Evolutionary conservation across 2,329 filamentous ascomycete genomes (phyloP), one percentile per base, ranked within the genome.

Genomic region (Volutella citrinella): DNA sequence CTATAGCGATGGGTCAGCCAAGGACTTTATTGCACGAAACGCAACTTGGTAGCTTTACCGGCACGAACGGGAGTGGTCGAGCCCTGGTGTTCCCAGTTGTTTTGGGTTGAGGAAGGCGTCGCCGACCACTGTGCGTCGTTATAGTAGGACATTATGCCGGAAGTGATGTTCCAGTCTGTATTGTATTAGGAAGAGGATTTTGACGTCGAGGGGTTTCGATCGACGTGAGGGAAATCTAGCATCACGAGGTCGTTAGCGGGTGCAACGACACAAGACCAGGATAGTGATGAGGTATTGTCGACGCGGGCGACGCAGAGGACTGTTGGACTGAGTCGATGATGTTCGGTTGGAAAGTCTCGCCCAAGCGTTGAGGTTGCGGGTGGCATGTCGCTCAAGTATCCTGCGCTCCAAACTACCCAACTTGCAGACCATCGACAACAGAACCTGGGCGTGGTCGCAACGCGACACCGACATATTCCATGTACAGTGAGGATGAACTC

Each of bases 1-100:
- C 85, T 87, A 62, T 45, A 53, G 22, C 20, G 27, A 42, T 34
- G 20, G 27, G 30, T n/a, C n/a, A n/a, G n/a, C n/a, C n/a, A n/a
- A n/a, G n/a, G n/a, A n/a, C n/a, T n/a, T n/a, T n/a, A n/a, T n/a
- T n/a, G n/a, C n/a, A n/a, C n/a, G n/a, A n/a, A n/a, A n/a, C n/a
- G n/a, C n/a, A n/a, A n/a, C n/a, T n/a, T n/a, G n/a, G n/a, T n/a
- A n/a, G n/a, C n/a, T n/a, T 35, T 60, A 65, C 62, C 64, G 43
- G 62, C 54, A 38, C 66, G 64, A 33, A 59, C 58, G 38, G 66
- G 64, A 40, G 66, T 64, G 20, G 59, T 52, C 22, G 60, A 50
- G 34, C 63, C 61, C 48, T 69, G 66, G 40, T 66, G 65, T n/a
- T 69, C 66, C 66, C 66, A 69, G 55, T 59, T 68, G 53, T 62